Evolutionary conservation across 2,329 filamentous ascomycete genomes (phyloP).

Genomic region (Ceratocystis albifundus): DNA sequence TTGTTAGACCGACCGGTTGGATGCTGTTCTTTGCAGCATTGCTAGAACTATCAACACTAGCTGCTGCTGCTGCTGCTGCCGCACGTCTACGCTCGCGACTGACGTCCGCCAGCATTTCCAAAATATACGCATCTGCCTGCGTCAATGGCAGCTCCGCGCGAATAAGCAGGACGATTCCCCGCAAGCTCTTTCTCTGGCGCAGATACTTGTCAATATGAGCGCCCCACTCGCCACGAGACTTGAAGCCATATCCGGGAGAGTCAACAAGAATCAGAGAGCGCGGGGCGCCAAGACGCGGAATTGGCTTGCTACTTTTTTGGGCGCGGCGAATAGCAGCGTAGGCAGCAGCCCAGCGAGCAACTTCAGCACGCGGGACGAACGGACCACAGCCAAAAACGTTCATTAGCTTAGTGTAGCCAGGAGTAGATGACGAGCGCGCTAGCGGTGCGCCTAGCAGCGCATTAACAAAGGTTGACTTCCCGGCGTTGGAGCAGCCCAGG

Average conservation of each 20-base stretch:
- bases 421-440: slow-evolving; percentile 40
- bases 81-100: slow-evolving; percentile 29
- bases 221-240: slow-evolving; percentile 41
- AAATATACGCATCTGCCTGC: slow-evolving; percentile 37
- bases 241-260: slow-evolving; percentile 42
- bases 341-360: slow-evolving; percentile 9
- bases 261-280: slow-evolving; percentile 40
- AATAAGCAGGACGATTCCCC: slow-evolving; percentile 43
- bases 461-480: slow-evolving; percentile 82
- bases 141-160: slow-evolving; percentile 43
- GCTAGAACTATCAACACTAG: not conserved
- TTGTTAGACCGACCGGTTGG: slow-evolving; percentile 30
- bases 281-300: slow-evolving; percentile 31
- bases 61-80: not conserved
- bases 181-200: slow-evolving; percentile 35
- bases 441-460: slow-evolving; percentile 50
- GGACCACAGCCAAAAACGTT: slow-evolving; percentile 47
- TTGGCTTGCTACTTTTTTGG: slow-evolving; percentile 13
- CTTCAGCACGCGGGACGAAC: slow-evolving; percentile 24
- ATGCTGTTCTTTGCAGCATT: not conserved
- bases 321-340: slow-evolving; percentile 1
- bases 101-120: slow-evolving; percentile 37
- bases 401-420: slow-evolving; percentile 44
- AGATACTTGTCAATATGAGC: slow-evolving; percentile 42
- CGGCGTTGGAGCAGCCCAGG: slow-evolving; percentile 78